These are phyloP conservation scores for Leptographium radiaticola DNA, from an alignment of 2,329 filamentous ascomycete species.

Conservation along the genomic window DNA sequence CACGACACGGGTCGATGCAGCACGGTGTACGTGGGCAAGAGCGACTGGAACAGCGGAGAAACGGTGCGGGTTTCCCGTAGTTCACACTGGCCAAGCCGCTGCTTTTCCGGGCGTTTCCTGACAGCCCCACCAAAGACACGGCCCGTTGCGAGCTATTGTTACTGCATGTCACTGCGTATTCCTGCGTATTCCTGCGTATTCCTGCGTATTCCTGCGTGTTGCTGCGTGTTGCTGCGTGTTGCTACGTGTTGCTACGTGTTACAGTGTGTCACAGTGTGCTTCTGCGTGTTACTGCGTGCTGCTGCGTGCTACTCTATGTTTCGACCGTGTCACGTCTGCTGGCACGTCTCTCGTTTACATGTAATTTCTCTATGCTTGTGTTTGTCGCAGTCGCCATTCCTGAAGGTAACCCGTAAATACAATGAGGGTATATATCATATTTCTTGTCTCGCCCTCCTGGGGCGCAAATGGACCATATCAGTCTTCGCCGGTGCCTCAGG, in stretches of 20 bases:
- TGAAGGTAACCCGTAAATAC: background rate
- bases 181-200: too few species aligned
- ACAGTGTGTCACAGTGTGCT: background rate
- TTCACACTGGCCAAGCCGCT: too few species aligned
- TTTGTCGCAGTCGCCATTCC: background rate
- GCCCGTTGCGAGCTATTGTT: too few species aligned
- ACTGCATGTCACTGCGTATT: too few species aligned
- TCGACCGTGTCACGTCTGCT: background rate
- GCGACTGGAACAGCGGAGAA: too few species aligned
- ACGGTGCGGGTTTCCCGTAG: too few species aligned
- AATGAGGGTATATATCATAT: background rate
- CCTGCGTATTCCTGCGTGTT: background rate
- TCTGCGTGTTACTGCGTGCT: background rate
- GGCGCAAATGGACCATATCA: background rate
- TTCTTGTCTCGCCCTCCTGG: background rate
- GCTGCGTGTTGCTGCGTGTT: background rate
- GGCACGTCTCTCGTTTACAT: background rate
- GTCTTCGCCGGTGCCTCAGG: conserved; percentile 7
- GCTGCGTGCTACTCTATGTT: background rate
- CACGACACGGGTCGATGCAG: too few species aligned
- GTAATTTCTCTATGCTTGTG: too few species aligned
- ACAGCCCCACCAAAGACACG: too few species aligned
- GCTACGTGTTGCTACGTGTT: background rate
- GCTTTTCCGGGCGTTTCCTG: too few species aligned
- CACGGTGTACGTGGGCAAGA: too few species aligned